Conservation (phyloP, 768 basidiomycete species). For the Lactifluus volemus region DNA sequence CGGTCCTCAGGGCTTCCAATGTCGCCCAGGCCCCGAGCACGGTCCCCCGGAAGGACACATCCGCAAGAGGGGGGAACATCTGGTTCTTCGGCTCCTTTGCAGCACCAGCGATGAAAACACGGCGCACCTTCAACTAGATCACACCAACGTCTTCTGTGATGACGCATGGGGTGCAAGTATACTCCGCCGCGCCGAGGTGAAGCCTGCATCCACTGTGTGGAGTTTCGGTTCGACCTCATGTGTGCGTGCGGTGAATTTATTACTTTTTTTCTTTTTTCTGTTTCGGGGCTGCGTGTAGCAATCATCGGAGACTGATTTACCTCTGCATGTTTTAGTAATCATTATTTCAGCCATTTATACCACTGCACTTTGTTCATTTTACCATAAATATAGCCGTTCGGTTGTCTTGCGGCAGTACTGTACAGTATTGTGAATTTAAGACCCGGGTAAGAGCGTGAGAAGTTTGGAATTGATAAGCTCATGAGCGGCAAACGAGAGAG, state of each 20-base stretch:
- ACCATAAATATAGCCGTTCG: neutral
- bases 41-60: slow-evolving; percentile 13
- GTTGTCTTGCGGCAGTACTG: neutral
- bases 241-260: neutral
- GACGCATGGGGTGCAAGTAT: slow-evolving; percentile 1
- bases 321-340: slow-evolving; percentile 17
- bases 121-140: neutral
- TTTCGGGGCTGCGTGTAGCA: slow-evolving; percentile 11
- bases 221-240: neutral
- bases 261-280: neutral
- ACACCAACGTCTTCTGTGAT: slow-evolving; percentile 1
- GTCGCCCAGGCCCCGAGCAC: slow-evolving; percentile 24
- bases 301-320: slow-evolving; percentile 17
- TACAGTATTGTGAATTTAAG: too few species aligned
- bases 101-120: slow-evolving; percentile 1
- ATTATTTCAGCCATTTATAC: slow-evolving; percentile 18
- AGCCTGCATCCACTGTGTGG: neutral
- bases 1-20: slow-evolving; percentile 18
- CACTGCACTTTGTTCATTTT: slow-evolving; percentile 6
- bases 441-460: slow-evolving; percentile 10
- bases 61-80: neutral
- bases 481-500: too few species aligned
- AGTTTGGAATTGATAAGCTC: neutral
- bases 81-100: neutral
- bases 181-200: neutral